These are phyloP conservation scores for Calonectria hawksworthii DNA, from an alignment of 2,329 filamentous ascomycete genomes.

Conservation along the genomic window DNA sequence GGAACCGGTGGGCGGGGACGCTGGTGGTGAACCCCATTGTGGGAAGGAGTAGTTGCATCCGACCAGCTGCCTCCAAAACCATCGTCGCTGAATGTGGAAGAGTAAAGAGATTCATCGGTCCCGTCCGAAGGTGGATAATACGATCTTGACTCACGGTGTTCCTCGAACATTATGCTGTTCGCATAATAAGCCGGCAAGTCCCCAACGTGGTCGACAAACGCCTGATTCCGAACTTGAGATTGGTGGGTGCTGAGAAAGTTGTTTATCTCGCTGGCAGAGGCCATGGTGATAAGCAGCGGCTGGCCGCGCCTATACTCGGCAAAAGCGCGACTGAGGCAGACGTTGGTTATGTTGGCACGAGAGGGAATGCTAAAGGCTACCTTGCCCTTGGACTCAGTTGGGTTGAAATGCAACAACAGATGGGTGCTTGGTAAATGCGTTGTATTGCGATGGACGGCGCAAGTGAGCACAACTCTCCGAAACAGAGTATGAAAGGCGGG, in stretches of 20 bases:
- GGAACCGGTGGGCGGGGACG: slow-evolving; percentile 23
- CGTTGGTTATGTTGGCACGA: not conserved
- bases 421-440: not conserved
- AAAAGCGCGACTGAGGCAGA: not conserved
- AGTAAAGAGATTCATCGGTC: slow-evolving; percentile 30
- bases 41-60: slow-evolving; percentile 40
- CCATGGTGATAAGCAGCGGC: not conserved
- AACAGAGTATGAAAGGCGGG: not conserved
- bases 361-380: not conserved
- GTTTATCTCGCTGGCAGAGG: not conserved
- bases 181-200: not conserved
- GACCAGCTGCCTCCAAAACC: slow-evolving; percentile 30
- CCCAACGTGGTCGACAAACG: not conserved
- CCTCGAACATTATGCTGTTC: not conserved
- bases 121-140: slow-evolving; percentile 25
- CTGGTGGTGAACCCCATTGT: slow-evolving; percentile 29
- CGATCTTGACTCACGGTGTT: not conserved
- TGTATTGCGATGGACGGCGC: not conserved
- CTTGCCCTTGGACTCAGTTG: not conserved
- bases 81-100: slow-evolving; percentile 29
- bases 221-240: not conserved
- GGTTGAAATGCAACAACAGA: not conserved
- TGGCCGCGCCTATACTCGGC: not conserved
- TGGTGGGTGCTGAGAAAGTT: not conserved
- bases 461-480: not conserved